Percentiles rank a stretch among this genome's conserved stretches.
phyloP scores from a whole-genome alignment of 225 moss, liverwort and hornwort species.

The Pseudoscleropodium purum region DNA sequence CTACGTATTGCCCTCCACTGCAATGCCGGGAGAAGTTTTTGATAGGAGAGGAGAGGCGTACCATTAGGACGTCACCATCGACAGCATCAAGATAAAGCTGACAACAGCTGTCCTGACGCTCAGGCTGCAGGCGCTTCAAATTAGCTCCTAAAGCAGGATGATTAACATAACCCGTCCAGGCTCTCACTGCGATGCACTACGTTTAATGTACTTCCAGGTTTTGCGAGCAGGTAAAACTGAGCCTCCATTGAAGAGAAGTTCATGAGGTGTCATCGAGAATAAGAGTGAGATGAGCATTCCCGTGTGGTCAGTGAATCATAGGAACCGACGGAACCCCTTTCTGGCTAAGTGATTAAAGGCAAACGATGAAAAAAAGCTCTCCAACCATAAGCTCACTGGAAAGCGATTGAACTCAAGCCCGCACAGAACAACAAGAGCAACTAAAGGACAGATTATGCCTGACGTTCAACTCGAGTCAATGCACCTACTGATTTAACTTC shows the following conservation, averaged over 20 bases:
- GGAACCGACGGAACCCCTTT: not conserved
- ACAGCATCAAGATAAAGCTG: not conserved
- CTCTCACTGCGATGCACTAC: not conserved
- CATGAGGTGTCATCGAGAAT: conserved; percentile 16
- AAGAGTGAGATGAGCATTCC: not conserved
- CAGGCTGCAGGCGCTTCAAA: not conserved
- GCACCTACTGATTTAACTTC: conserved; percentile 1
- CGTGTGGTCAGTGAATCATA: not conserved
- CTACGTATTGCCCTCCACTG: not conserved
- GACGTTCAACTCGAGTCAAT: not conserved
- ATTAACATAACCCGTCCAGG: not conserved
- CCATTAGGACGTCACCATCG: not conserved
- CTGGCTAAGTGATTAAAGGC: not conserved
- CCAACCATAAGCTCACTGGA: not conserved
- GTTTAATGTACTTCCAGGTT: not conserved
- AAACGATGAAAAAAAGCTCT: not conserved
- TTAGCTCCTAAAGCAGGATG: not conserved
- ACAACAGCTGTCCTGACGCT: not conserved
- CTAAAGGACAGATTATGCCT: not conserved
- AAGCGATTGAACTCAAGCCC: not conserved
- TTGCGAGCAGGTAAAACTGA: not conserved
- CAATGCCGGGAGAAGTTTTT: not conserved
- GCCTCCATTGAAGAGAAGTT: not conserved
- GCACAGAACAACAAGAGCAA: not conserved
- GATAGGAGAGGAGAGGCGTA: not conserved